phyloP scores from a whole-genome alignment of 441 rosid species.

The Omphalea diandra region DNA sequence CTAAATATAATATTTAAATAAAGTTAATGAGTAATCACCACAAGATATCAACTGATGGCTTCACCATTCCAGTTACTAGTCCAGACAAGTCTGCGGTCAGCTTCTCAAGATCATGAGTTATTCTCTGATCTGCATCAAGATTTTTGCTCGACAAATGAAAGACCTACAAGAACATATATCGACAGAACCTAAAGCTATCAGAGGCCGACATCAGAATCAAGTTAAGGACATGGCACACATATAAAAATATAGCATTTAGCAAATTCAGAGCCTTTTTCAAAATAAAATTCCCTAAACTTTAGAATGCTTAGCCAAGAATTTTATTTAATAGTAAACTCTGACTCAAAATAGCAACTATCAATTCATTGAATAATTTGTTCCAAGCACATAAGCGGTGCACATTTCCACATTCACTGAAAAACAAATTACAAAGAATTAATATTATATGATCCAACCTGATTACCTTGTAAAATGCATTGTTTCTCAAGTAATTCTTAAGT shows the following conservation, averaged over 20 bases:
- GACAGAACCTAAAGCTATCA: constrained; percentile 7
- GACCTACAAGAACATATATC: constrained; percentile 49
- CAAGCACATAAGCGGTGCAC: background rate
- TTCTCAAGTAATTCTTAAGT: constrained; percentile 80
- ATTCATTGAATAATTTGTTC: background rate
- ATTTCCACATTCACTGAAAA: background rate
- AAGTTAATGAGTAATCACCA: constrained; percentile 64
- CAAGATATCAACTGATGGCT: constrained; percentile 95
- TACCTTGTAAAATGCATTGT: constrained; percentile 98
- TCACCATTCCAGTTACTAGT: constrained; percentile 97
- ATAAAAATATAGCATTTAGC: background rate
- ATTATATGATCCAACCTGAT: constrained; percentile 3
- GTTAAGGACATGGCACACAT: background rate
- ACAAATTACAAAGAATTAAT: background rate
- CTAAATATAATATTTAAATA: background rate
- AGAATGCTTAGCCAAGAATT: background rate
- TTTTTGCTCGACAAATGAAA: constrained; percentile 89
- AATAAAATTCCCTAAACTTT: background rate
- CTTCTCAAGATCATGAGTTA: constrained; percentile 95
- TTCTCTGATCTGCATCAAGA: constrained; percentile 97
- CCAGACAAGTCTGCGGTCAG: constrained; percentile 85
- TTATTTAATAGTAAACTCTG: background rate
- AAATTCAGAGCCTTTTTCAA: background rate
- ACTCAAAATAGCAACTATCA: background rate
- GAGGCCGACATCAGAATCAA: constrained; percentile 2